Evolutionary conservation across 331 rosid genomes (phyloP).

Genomic region (Erythrophleum ivorense): DNA sequence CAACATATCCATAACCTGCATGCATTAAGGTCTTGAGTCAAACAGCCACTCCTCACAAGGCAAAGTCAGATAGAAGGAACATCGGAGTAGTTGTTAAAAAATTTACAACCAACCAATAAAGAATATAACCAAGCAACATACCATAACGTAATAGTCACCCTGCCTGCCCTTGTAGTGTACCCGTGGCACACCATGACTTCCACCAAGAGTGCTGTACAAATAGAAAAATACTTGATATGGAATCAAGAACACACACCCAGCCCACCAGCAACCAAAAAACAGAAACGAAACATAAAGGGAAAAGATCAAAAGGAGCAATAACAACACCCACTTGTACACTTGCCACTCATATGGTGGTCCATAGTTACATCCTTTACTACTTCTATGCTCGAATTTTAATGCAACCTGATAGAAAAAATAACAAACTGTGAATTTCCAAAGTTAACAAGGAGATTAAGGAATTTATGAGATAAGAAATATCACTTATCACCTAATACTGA

Average conservation of each 20-base stretch:
- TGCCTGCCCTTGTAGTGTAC: conserved; percentile 93
- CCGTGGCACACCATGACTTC: conserved; percentile 92
- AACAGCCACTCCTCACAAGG: conserved; percentile 24
- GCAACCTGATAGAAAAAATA: conserved; percentile 71
- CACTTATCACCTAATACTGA: conserved; percentile 8
- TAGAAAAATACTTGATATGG: conserved; percentile 7
- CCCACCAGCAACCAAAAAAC: background rate
- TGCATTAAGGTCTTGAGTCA: conserved; percentile 34
- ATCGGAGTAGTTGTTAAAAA: conserved; percentile 11
- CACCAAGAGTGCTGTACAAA: conserved; percentile 80
- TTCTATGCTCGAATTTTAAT: conserved; percentile 90
- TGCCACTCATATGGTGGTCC: conserved; percentile 99
- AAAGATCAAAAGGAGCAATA: conserved; percentile 17
- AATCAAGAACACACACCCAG: conserved; percentile 38
- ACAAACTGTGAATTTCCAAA: background rate
- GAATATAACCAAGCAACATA: conserved; percentile 42
- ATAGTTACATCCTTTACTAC: conserved; percentile 91
- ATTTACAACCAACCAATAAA: background rate
- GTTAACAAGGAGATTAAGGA: background rate
- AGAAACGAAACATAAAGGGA: background rate
- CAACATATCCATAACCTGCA: conserved; percentile 95
- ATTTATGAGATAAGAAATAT: background rate
- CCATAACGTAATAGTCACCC: conserved; percentile 95
- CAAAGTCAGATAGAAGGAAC: background rate
- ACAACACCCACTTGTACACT: conserved; percentile 78